Percentiles rank a stretch among this genome's conserved stretches.
phyloP scores from a whole-genome alignment of 2,329 filamentous ascomycete species.

The Xylaria sp. region DNA sequence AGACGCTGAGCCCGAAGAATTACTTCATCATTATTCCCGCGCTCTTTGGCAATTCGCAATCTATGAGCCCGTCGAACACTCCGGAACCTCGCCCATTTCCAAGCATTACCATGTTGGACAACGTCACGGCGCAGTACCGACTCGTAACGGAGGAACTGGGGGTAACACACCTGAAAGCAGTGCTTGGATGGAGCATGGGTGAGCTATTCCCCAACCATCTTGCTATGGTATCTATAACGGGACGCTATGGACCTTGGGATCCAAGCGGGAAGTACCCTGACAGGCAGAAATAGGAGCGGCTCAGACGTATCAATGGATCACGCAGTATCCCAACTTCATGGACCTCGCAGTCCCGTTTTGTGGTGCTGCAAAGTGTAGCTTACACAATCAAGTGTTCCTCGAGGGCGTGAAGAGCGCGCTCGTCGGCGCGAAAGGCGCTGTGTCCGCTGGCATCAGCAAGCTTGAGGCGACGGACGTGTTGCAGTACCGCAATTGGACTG shows the following conservation, averaged over 20 bases:
- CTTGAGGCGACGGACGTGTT: constrained; percentile 47
- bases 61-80: constrained; percentile 70
- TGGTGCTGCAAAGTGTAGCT: constrained; percentile 65
- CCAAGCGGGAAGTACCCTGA: no score
- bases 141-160: constrained; percentile 68
- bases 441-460: constrained; percentile 57
- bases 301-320: constrained; percentile 69
- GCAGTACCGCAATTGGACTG: constrained; percentile 55
- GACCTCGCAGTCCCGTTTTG: constrained; percentile 71
- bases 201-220: not conserved
- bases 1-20: constrained; percentile 62
- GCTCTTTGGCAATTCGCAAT: constrained; percentile 72
- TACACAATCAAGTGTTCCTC: constrained; percentile 73
- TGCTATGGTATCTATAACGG: no score
- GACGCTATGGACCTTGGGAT: no score
- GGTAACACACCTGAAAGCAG: constrained; percentile 64
- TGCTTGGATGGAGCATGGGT: constrained; percentile 72
- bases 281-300: constrained; percentile 54
- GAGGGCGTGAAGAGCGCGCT: constrained; percentile 62
- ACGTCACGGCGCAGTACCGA: constrained; percentile 69
- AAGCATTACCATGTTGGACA: constrained; percentile 69
- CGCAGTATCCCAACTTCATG: constrained; percentile 68
- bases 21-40: constrained; percentile 70
- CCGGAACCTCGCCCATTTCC: constrained; percentile 62
- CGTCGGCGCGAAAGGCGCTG: constrained; percentile 60